Base-by-base conservation (phyloP, 176 grass and related monocot species). In the Juncus effusus region DNA sequence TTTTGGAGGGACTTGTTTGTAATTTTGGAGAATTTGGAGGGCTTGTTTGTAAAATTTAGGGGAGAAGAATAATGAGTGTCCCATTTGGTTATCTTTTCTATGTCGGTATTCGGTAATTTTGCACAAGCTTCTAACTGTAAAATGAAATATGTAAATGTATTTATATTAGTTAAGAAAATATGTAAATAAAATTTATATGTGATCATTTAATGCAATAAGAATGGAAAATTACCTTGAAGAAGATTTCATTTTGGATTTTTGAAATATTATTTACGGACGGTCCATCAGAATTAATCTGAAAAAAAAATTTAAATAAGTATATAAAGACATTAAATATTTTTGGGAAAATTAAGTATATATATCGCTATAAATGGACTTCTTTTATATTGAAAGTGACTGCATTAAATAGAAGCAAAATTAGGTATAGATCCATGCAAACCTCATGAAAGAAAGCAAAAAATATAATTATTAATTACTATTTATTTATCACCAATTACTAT, bases 61-160 rank as follows among this genome's bases (percentile, higher is more conserved):
- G 42, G 56, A 38, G 38, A 69, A 36, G 60, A 64, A 60, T 44
- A 61, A 38, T 38, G 63, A 36, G 60, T 60, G 78, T 87, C 87
- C 91, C 91, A 96, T 70, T 90, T 90, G 52, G 87, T 96, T 83
- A 79, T 67, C 7, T 79, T 78, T 69, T 96, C 86, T 83, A 85
- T 87, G 69, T 78, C 76, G 16, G 58, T 82, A 72, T 66, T 79
- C 44, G 78, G 81, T 78, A 88, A 90, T 42, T 79, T 62, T 71
- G 87, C 70, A 69, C 81, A 87, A 80, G 64, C 50, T 83, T 81
- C 76, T 54, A 78, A 74, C 86, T 90, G 64, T 66, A 64, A 67
- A 51, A 64, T 28, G 19, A 74, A 11, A 71, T 8, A 59, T 36
- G 10, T 5, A 64, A 42, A 64, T 7, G 40, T 10, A 13, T 6